Conservation (phyloP, 306 rosid species). For the Coriaria nepalensis region DNA sequence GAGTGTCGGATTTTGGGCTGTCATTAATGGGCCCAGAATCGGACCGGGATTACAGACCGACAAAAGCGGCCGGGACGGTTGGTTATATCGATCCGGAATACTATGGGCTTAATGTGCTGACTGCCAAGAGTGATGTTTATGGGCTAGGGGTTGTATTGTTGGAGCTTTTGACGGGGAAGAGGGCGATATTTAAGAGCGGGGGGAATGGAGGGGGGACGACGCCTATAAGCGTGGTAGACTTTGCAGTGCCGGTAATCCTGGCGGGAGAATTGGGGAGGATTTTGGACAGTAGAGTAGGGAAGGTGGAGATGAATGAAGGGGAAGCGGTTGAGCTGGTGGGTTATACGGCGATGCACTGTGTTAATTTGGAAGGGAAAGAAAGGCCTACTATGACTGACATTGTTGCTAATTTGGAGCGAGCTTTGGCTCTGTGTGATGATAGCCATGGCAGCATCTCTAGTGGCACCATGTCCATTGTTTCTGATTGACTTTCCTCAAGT, state of each 20-base stretch:
- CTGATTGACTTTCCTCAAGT: constrained; percentile 31
- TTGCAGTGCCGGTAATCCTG: constrained; percentile 61
- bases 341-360: constrained; percentile 67
- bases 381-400: constrained; percentile 85
- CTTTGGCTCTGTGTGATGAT: constrained; percentile 44
- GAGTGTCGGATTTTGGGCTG: constrained; percentile 88
- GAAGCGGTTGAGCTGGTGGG: constrained; percentile 85
- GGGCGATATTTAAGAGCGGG: constrained; percentile 56
- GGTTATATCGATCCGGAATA: constrained; percentile 98
- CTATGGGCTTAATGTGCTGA: constrained; percentile 71
- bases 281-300: constrained; percentile 58
- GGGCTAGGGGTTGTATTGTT: constrained; percentile 79
- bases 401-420: constrained; percentile 69
- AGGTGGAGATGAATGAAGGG: constrained; percentile 40
- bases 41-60: constrained; percentile 29
- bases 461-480: constrained; percentile 43
- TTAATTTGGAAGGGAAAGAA: constrained; percentile 84
- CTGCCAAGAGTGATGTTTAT: constrained; percentile 86
- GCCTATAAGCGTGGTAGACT: constrained; percentile 60
- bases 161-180: constrained; percentile 82
- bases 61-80: constrained; percentile 68
- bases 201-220: constrained; percentile 54
- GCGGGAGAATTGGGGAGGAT: constrained; percentile 53
- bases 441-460: constrained; percentile 58
- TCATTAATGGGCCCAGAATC: constrained; percentile 66